Base-by-base conservation (phyloP, 805 yeast species). In the Kodamaea lidongshanica region DNA sequence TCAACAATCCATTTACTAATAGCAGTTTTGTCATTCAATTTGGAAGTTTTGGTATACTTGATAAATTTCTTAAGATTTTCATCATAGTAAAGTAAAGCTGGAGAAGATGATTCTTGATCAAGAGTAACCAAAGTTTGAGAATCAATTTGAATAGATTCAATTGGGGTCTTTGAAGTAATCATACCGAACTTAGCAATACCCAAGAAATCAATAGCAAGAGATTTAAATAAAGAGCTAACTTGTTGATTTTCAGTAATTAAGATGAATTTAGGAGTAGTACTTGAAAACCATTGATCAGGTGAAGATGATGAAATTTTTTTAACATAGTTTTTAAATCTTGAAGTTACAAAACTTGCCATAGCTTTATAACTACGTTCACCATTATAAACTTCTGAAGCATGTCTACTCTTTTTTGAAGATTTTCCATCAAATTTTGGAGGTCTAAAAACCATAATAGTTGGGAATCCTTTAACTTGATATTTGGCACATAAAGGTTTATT, bases 401-500 rank as follows among this genome's bases (percentile, higher is more conserved):
- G 29, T 19, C 26, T 10, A 40, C 39, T 15, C 45, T 56, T 49
- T 15, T 25, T 30, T 11, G 10, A 15, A 14, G 23, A 8, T 21
- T 46, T 37, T n/a, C 45, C 49, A 22, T 40, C 48, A 29, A 52
- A 59, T 47, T 83, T 84, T 12, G 92, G 87, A 2, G 96, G 95
- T 45, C 89, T 70, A 58, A 81, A 88, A 4, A 80, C 79, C 60
- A 78, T 57, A 17, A 92, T 53, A 0, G 96, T 84, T 6, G 98
- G 98, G 55, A 71, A 89, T 0, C 95, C 94, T 42, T 73, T 65
- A 17, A 92, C 60, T 32, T 70, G 65, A 52, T 79, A 68, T 33
- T 68, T 56, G 13, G 75, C 58, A 60, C 98, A 92, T 4, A 92
- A 50, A 19, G 61, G 68, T 55, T 79, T 75, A 51, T 87, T 87